These are phyloP conservation scores for Emericellopsis atlantica DNA, from an alignment of 2,329 filamentous ascomycete species.

Conservation along the genomic window DNA sequence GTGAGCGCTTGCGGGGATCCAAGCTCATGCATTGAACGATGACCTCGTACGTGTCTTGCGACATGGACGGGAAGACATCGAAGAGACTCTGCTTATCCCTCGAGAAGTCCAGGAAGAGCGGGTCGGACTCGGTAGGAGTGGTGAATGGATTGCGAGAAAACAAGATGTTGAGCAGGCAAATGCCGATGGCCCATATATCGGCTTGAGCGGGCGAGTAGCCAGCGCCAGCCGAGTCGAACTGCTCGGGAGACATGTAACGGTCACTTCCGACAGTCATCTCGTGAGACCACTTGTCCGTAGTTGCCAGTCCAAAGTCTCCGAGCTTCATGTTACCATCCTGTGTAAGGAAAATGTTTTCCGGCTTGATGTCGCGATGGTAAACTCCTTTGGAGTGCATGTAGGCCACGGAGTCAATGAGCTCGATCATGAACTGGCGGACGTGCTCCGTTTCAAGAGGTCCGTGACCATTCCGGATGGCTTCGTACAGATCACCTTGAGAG, in stretches of 20 bases:
- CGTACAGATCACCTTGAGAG: constrained; percentile 88
- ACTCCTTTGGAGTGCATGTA: constrained; percentile 86
- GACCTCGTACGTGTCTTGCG: constrained; percentile 92
- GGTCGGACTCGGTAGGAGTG: constrained; percentile 78
- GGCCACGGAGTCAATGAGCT: constrained; percentile 79
- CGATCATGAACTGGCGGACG: constrained; percentile 92
- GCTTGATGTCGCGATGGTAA: constrained; percentile 97
- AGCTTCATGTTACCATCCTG: constrained; percentile 85
- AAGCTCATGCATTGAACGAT: constrained; percentile 82
- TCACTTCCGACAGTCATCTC: constrained; percentile 94
- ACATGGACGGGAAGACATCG: constrained; percentile 97
- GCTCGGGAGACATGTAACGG: constrained; percentile 97
- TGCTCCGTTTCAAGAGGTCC: constrained; percentile 92
- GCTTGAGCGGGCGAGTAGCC: constrained; percentile 91
- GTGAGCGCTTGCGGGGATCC: constrained; percentile 78
- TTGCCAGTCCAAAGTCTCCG: constrained; percentile 90
- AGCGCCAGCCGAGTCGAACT: constrained; percentile 77
- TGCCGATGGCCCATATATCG: constrained; percentile 94
- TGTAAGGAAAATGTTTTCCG: constrained; percentile 95
- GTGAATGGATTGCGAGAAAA: constrained; percentile 97
- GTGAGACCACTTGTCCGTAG: constrained; percentile 77
- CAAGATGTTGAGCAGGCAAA: constrained; percentile 90
- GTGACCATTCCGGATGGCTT: constrained; percentile 81
- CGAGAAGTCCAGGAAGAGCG: constrained; percentile 84
- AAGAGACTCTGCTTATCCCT: constrained; percentile 92